Base-by-base conservation (phyloP, 208 protist species). In the Leishmania major region DNA sequence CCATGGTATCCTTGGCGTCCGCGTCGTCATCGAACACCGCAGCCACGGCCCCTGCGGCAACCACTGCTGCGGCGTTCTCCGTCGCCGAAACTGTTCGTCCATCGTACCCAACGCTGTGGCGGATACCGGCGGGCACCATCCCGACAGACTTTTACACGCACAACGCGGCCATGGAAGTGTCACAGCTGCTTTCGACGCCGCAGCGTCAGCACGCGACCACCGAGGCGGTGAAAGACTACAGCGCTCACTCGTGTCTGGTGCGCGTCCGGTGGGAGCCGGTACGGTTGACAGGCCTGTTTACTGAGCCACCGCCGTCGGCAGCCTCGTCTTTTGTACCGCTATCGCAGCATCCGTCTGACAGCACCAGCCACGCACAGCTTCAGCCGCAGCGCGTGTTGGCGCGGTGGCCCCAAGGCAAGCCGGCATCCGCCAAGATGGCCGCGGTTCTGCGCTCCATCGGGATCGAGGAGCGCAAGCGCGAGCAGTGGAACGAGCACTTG, bases 221-320 rank as follows among this genome's bases (percentile, higher is more conserved):
- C 19, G 40, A 28, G 10, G 72, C 53, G 43, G 31, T 76, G 43
- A 75, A 47, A 25, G 88, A 91, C 72, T 92, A 87, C 79, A 92
- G 87, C 69, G 74, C 84, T n/a, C 64, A 67, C 0, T 84, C 84
- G 3, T 92, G 91, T 51, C 69, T 89, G 17, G 90, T 95, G 22
- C 83, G 49, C 10, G 85, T 91, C 13, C 81, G 76, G 43, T 87
- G 90, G 19, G 92, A 95, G 64, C 71, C 90, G 31, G 64, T 95
- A 31, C 74, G 77, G 73, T 11, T 76, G 57, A 35, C 64, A 13
- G 59, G 37, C 57, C 47, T 57, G 1, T n/a, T 10, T 11, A 8
- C 28, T 25, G 19, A 8, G 22, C 66, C 66, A 0, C 15, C 28
- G 7, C 31, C 11, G 62, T 69, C 57, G 57, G 57, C 57, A 8